Conservation (phyloP, 805 yeast genomes). For the Candida oleophila region DNA sequence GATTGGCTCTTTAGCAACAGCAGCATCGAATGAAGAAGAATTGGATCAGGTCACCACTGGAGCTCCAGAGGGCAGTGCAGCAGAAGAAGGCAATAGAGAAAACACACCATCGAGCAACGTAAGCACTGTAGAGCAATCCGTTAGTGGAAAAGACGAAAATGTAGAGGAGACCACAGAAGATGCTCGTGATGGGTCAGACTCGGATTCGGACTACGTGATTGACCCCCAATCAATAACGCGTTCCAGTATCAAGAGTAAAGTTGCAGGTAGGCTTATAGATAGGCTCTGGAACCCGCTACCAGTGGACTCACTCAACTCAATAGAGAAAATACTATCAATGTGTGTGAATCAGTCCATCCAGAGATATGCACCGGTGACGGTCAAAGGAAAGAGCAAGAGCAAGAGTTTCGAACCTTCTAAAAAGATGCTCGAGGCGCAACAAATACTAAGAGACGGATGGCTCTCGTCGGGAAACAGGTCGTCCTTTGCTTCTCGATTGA, state of each 20-base stretch:
- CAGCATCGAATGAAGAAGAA: too few relatives aligned
- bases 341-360: slow-evolving; percentile 26
- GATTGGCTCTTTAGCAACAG: too few relatives aligned
- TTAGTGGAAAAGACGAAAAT: neutral
- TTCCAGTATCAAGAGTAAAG: slow-evolving; percentile 9
- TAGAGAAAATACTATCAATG: slow-evolving; percentile 25
- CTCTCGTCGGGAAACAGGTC: slow-evolving; percentile 12
- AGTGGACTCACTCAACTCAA: slow-evolving; percentile 10
- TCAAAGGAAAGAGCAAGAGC: slow-evolving; percentile 4
- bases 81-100: too few relatives aligned
- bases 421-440: slow-evolving; percentile 22
- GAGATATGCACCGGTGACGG: slow-evolving; percentile 11
- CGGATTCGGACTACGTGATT: neutral
- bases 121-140: neutral
- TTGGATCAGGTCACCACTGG: too few relatives aligned
- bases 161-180: too few relatives aligned
- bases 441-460: slow-evolving; percentile 25
- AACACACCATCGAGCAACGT: neutral
- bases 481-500: slow-evolving; percentile 26
- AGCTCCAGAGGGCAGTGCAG: too few relatives aligned
- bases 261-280: slow-evolving; percentile 27
- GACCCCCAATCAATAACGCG: neutral
- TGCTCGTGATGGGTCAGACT: too few relatives aligned
- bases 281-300: slow-evolving; percentile 30
- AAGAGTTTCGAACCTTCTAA: slow-evolving; percentile 8